Evolutionary conservation across 2,329 filamentous ascomycete genomes (phyloP).

Genomic region (Beauveria sp.): DNA sequence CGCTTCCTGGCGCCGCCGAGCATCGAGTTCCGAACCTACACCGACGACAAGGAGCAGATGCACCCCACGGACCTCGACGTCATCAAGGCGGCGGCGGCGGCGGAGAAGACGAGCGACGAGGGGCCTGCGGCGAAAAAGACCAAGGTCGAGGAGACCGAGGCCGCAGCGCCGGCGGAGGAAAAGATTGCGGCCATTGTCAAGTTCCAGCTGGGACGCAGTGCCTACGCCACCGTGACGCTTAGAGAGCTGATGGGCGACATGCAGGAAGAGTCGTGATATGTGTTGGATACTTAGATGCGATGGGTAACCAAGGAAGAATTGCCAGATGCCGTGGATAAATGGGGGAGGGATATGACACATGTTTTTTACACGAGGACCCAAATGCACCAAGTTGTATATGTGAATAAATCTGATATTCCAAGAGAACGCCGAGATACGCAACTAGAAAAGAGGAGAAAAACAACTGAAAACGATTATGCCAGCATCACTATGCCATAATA

Average conservation of each 20-base stretch:
- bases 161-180: slow-evolving; percentile 17
- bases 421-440: background rate
- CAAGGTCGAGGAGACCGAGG: slow-evolving; percentile 19
- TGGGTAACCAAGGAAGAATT: too few relatives aligned
- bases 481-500: slow-evolving; percentile 4
- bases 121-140: slow-evolving; percentile 13
- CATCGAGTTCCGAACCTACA: slow-evolving; percentile 64
- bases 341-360: background rate
- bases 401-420: background rate
- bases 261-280: slow-evolving; percentile 17
- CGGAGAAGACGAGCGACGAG: slow-evolving; percentile 7
- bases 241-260: slow-evolving; percentile 62
- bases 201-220: slow-evolving; percentile 68
- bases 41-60: slow-evolving; percentile 69
- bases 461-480: background rate
- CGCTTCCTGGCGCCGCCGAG: slow-evolving; percentile 57
- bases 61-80: slow-evolving; percentile 79
- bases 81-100: slow-evolving; percentile 38
- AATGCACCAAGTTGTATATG: background rate
- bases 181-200: slow-evolving; percentile 62
- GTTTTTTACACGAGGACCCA: background rate
- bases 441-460: background rate
- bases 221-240: slow-evolving; percentile 79
- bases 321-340: too few relatives aligned
- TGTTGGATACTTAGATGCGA: background rate